phyloP scores from a whole-genome alignment of 208 protist species.

The Crithidia brevicula region DNA sequence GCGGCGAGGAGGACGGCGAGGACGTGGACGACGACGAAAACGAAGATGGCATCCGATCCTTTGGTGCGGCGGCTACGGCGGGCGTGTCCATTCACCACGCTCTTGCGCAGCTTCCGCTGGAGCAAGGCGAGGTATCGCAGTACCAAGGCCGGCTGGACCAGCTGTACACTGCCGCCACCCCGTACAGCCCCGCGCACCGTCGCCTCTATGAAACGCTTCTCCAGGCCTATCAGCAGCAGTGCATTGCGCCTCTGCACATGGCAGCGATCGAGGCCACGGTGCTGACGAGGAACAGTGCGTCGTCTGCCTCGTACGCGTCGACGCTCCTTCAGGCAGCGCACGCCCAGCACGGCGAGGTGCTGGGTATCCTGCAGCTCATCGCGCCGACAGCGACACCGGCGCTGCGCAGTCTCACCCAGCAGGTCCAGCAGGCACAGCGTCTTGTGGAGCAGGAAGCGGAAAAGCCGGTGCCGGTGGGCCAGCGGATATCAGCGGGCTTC shows the following conservation, averaged over 20 bases:
- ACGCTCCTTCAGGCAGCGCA: background rate
- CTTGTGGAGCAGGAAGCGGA: constrained; percentile 20
- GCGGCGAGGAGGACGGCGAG: background rate
- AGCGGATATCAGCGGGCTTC: constrained; percentile 9
- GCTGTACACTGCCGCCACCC: constrained; percentile 8
- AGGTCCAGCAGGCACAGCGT: constrained; percentile 10
- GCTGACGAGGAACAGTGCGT: background rate
- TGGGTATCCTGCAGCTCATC: constrained; percentile 24
- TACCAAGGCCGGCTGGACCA: constrained; percentile 24
- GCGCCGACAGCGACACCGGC: constrained; percentile 12
- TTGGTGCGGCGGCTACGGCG: background rate
- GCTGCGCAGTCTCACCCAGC: constrained; percentile 3
- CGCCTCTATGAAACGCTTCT: constrained; percentile 42
- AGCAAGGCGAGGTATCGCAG: constrained; percentile 6
- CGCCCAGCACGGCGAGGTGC: constrained; percentile 28
- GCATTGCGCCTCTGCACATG: constrained; percentile 59
- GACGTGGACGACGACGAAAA: background rate
- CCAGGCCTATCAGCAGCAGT: constrained; percentile 38
- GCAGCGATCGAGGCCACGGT: constrained; percentile 34
- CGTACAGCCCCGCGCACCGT: constrained; percentile 31
- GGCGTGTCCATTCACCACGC: constrained; percentile 5
- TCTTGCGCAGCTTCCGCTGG: constrained; percentile 13
- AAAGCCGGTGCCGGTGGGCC: background rate
- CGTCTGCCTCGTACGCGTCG: background rate
- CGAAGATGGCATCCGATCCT: background rate